Conservation (phyloP, 2,329 filamentous ascomycete species). For the Aspergillus sp. region DNA sequence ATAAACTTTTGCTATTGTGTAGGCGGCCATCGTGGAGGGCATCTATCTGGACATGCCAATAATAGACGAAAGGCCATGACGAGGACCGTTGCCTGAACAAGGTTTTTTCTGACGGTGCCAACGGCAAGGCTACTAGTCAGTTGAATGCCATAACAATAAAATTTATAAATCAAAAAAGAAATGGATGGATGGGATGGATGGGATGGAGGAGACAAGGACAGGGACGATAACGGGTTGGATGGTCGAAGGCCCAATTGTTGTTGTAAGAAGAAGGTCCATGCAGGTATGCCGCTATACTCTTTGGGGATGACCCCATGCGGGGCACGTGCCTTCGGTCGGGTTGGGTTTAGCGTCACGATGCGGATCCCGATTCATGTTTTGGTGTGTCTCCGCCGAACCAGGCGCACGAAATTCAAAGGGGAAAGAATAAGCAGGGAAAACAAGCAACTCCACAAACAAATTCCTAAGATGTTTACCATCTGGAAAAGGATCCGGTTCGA, state of each 20-base stretch:
- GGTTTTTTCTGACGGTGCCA: not conserved
- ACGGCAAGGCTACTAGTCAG: not conserved
- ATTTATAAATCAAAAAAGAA: not conserved
- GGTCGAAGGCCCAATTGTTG: not conserved
- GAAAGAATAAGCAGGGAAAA: not conserved
- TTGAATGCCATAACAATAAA: not conserved
- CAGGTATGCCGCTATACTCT: slow-evolving; percentile 3
- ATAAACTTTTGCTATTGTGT: not conserved
- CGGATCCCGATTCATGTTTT: not conserved
- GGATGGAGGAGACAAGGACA: not conserved
- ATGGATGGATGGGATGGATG: not conserved
- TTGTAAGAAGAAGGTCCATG: slow-evolving; percentile 4
- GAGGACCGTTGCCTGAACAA: not conserved
- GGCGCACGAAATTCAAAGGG: not conserved
- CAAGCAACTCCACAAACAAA: not conserved
- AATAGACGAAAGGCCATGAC: not conserved
- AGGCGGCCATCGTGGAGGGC: not conserved
- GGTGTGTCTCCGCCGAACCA: not conserved
- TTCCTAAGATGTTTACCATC: not conserved
- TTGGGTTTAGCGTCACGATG: not conserved
- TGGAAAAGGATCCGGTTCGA: not conserved
- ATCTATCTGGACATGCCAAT: not conserved
- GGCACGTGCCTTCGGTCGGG: not conserved
- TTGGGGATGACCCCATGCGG: not conserved
- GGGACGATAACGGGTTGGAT: not conserved